Conservation (phyloP, 1,284 basidiomycete genomes). For the Pascua sp. region DNA sequence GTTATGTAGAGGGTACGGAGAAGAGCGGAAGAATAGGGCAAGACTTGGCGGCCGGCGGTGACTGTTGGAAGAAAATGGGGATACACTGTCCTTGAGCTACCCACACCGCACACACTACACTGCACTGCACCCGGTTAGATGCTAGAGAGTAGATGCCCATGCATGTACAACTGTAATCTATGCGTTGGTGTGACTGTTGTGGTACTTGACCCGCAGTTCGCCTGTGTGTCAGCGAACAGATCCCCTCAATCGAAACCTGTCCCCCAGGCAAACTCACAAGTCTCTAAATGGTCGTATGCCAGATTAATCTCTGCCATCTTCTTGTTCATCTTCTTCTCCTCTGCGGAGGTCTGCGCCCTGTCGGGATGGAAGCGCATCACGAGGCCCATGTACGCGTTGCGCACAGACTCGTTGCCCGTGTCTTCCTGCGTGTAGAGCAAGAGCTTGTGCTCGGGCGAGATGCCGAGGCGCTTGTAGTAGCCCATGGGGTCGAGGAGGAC, state of each 20-base stretch:
- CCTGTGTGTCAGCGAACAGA: not conserved
- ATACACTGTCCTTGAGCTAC: no score
- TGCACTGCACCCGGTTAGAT: no score
- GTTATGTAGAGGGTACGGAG: not conserved
- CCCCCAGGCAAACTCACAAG: constrained; percentile 9
- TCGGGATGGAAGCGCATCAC: constrained; percentile 13
- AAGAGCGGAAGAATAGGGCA: no score
- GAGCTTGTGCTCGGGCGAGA: constrained; percentile 5
- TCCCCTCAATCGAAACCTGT: no score
- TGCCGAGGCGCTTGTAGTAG: constrained; percentile 12
- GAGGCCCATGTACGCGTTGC: constrained; percentile 2
- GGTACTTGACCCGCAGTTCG: constrained; percentile 3
- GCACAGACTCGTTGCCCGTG: constrained; percentile 8
- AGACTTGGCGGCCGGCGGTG: no score
- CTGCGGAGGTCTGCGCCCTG: not conserved
- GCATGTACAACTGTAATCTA: no score
- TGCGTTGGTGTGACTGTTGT: not conserved
- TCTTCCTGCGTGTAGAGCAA: constrained; percentile 5
- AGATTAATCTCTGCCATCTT: constrained; percentile 11
- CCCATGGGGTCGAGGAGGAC: constrained; percentile 5
- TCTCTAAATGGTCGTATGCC: constrained; percentile 13
- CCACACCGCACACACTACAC: no score
- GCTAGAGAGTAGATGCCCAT: no score
- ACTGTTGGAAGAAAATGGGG: no score
- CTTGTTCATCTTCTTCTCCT: not conserved